These are phyloP conservation scores for Acidomyces sp. DNA, from an alignment of 495 filamentous ascomycete species.

Conservation along the genomic window DNA sequence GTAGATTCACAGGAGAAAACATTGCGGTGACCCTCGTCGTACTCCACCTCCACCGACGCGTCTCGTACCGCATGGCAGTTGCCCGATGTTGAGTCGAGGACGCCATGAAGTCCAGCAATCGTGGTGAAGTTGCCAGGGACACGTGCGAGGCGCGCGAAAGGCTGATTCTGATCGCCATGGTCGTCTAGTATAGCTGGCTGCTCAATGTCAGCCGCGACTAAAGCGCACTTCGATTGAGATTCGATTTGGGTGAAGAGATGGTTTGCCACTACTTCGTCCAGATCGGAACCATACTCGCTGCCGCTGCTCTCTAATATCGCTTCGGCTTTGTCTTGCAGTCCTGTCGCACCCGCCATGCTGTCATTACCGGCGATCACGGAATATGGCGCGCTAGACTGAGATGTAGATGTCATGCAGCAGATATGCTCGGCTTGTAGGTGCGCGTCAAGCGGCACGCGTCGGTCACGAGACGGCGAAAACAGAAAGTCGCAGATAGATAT, in stretches of 20 bases:
- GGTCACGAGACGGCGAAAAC: background rate
- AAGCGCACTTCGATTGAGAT: background rate
- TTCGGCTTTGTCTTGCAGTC: background rate
- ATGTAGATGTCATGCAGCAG: constrained; percentile 13
- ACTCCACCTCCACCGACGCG: constrained; percentile 21
- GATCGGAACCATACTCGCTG: constrained; percentile 31
- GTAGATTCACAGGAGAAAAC: constrained; percentile 13
- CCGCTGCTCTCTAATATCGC: constrained; percentile 5
- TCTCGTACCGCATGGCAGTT: constrained; percentile 3
- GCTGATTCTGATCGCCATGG: constrained; percentile 7
- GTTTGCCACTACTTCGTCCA: constrained; percentile 25
- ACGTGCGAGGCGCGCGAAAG: constrained; percentile 3
- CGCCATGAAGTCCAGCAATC: background rate
- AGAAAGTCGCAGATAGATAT: background rate
- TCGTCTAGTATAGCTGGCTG: constrained; percentile 10
- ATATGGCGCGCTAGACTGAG: constrained; percentile 1
- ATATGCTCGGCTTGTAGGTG: background rate
- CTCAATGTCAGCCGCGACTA: constrained; percentile 21
- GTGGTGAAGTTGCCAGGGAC: constrained; percentile 1
- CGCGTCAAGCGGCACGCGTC: constrained; percentile 5
- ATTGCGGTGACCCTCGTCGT: constrained; percentile 19
- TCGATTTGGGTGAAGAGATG: constrained; percentile 20
- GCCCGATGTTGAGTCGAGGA: background rate
- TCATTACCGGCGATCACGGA: background rate
- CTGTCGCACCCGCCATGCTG: constrained; percentile 9